phyloP scores from a whole-genome alignment of 169 alveolate species.

The Cryptosporidium meleagridis region DNA sequence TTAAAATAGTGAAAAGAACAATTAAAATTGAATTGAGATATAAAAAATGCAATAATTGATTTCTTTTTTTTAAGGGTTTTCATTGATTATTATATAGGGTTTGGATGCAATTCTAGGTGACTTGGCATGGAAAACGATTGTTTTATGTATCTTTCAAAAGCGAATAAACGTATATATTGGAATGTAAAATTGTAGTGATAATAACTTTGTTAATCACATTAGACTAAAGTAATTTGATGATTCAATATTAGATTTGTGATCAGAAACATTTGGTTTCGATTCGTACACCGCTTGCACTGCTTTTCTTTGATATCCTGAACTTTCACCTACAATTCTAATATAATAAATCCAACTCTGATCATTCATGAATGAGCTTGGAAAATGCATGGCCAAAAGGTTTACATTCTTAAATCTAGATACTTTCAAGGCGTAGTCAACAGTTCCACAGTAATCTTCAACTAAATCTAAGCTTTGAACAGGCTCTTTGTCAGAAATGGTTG shows the following conservation, averaged over 20 bases:
- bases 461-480: constrained; percentile 81
- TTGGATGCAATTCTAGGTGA: not conserved
- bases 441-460: constrained; percentile 82
- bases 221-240: constrained; percentile 13
- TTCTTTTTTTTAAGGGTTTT: too few species aligned
- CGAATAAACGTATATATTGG: not conserved
- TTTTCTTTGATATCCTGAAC: constrained; percentile 79
- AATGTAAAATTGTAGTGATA: not conserved
- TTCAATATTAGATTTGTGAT: constrained; percentile 43
- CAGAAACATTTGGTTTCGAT: constrained; percentile 64
- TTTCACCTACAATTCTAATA: constrained; percentile 80
- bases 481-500: constrained; percentile 78
- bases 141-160: not conserved
- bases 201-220: not conserved
- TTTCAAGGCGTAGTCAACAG: constrained; percentile 83
- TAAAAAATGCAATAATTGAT: too few species aligned
- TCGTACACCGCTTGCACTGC: constrained; percentile 81
- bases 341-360: constrained; percentile 80
- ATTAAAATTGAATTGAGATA: too few species aligned
- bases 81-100: too few species aligned
- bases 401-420: constrained; percentile 82
- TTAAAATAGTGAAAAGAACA: not conserved
- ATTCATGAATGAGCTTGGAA: constrained; percentile 79
- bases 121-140: not conserved
- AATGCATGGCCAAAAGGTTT: constrained; percentile 78